Evolutionary conservation across 2,329 filamentous ascomycete species (phyloP), one percentile per base, ranked within the genome.

Genomic region (Didymella arachidicola): DNA sequence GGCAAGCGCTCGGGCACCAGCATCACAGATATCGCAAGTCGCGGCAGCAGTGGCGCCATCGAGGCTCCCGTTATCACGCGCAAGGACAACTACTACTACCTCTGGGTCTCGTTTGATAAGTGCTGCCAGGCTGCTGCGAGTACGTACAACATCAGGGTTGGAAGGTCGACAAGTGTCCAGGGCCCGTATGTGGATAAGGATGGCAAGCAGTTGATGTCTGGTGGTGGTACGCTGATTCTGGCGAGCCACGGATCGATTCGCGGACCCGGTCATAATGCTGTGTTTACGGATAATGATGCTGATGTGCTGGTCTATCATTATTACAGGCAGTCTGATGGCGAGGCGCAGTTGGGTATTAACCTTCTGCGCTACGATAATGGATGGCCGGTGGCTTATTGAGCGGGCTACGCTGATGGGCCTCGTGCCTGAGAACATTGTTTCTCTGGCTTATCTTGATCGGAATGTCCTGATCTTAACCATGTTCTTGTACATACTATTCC

Each of bases 101-200:
- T 89, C 12, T 87, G 89, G 70, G 86, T 81, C 67, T 85, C 81
- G n/a, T 76, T 77, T 2, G 87, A 86, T 1, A 78, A 74, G n/a
- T 89, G 86, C 78, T 89, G 87, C 53, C 77, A 76, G 26, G 86
- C 84, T 62, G 81, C 86, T 63, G 73, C 68, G 0, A 73, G 61
- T 47, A 87, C 88, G 72, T 89, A 89, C 72, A 82, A 82, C 65
- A 85, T 89, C 72, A 83, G 80, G 64, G 85, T 87, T 25, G 88
- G 87, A 73, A 78, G 85, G 8, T 84, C 82, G 12, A 75, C 72
- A 1, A 79, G 74, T 10, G 77, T 81, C 7, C 83, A 77, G 0
- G 79, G 84, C 0, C 77, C 75, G 1, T 89, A 86, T 64, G 82
- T 82, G 34, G 87, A 89, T 64, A 70, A 79, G 41, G 69, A 67